Evolutionary conservation across 2,329 filamentous ascomycete genomes (phyloP).

Genomic region (Sarocladiaceae sp.): DNA sequence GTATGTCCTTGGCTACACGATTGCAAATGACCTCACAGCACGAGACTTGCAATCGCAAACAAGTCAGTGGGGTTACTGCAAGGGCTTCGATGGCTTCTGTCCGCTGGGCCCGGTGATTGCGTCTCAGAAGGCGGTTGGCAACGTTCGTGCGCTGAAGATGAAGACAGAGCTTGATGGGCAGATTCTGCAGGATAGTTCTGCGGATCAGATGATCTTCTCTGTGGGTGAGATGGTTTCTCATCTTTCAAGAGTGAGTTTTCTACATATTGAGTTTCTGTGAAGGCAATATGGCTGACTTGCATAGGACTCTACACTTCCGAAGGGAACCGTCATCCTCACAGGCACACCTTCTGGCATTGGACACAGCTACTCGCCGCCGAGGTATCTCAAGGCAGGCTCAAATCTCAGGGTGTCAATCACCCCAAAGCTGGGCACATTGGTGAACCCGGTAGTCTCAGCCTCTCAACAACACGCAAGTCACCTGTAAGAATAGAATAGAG

Average conservation of each 20-base stretch:
- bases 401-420: slow-evolving; percentile 15
- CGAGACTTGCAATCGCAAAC: slow-evolving; percentile 45
- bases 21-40: slow-evolving; percentile 51
- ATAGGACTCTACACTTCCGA: slow-evolving; percentile 20
- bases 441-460: slow-evolving; percentile 14
- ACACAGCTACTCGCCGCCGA: slow-evolving; percentile 16
- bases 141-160: slow-evolving; percentile 12
- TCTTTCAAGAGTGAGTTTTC: slow-evolving; percentile 13
- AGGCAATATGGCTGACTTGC: no score
- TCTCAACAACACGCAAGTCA: not conserved
- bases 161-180: slow-evolving; percentile 19
- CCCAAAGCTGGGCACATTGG: slow-evolving; percentile 18
- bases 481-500: not conserved
- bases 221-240: slow-evolving; percentile 24
- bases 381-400: slow-evolving; percentile 15
- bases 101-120: slow-evolving; percentile 33
- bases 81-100: slow-evolving; percentile 45
- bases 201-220: slow-evolving; percentile 21
- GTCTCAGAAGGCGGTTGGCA: slow-evolving; percentile 9
- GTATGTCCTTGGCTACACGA: slow-evolving; percentile 53
- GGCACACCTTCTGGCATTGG: slow-evolving; percentile 21
- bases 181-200: slow-evolving; percentile 17
- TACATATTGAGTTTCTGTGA: no score
- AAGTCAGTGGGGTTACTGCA: slow-evolving; percentile 46
- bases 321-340: slow-evolving; percentile 23